Conservation (phyloP, 768 basidiomycete genomes). For the Boletus rubropictus region DNA sequence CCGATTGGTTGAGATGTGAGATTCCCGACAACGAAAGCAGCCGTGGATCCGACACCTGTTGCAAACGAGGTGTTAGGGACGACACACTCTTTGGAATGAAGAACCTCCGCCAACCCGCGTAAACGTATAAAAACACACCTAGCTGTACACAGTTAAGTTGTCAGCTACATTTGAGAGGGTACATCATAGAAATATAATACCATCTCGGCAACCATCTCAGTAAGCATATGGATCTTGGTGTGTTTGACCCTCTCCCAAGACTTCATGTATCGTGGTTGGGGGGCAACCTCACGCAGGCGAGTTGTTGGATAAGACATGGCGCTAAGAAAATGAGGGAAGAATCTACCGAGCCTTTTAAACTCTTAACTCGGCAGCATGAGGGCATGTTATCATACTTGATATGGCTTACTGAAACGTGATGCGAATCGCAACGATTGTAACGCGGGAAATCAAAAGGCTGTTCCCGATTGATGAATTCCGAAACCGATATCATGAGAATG, state of each 20-base stretch:
- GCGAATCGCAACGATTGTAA: conserved; percentile 1
- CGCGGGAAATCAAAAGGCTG: background rate
- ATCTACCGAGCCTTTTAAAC: conserved; percentile 8
- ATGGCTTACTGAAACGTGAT: background rate
- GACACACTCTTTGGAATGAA: background rate
- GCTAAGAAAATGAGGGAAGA: background rate
- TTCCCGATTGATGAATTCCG: background rate
- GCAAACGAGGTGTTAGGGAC: background rate
- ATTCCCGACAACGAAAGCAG: conserved; percentile 45
- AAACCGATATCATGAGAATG: too few relatives aligned
- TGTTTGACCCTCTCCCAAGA: conserved; percentile 49
- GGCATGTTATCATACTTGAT: conserved; percentile 1
- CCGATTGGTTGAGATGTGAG: conserved; percentile 40
- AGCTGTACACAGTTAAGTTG: conserved; percentile 31
- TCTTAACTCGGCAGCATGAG: background rate
- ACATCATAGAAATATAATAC: conserved; percentile 29
- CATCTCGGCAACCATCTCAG: conserved; percentile 58
- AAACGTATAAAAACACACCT: conserved; percentile 59
- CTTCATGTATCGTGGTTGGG: conserved; percentile 35
- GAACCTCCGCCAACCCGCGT: conserved; percentile 35
- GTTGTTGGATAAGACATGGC: conserved; percentile 27
- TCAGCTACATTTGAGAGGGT: background rate
- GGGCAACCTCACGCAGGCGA: conserved; percentile 39
- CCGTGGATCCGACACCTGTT: conserved; percentile 51
- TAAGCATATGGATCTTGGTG: conserved; percentile 43